Percentiles rank a stretch among this genome's conserved stretches.
phyloP scores from a whole-genome alignment of 2,329 filamentous ascomycete species.

The Fragosphaeria purpurea region DNA sequence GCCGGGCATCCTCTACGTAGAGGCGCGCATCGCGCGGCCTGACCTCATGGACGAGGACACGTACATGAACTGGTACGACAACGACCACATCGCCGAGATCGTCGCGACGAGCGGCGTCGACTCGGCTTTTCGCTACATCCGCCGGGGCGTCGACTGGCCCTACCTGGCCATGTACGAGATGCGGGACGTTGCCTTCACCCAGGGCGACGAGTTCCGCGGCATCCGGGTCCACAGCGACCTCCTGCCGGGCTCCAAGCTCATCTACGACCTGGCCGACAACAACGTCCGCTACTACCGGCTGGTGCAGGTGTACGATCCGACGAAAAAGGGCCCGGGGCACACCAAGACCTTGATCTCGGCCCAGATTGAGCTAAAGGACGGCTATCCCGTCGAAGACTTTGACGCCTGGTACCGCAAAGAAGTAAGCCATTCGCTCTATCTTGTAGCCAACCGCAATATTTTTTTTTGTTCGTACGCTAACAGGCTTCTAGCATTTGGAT shows the following conservation, averaged over 20 bases:
- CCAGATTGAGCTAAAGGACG: conserved; percentile 9
- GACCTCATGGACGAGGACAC: conserved; percentile 21
- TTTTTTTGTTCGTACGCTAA: no score
- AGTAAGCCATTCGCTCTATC: conserved; percentile 3
- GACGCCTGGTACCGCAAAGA: conserved; percentile 17
- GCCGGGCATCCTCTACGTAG: conserved; percentile 22
- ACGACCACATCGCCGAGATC: conserved; percentile 28
- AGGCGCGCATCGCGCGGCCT: conserved; percentile 16
- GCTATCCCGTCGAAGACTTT: conserved; percentile 12
- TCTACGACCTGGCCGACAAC: conserved; percentile 15
- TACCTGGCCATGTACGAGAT: conserved; percentile 27
- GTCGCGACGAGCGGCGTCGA: conserved; percentile 22
- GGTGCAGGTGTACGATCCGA: conserved; percentile 15
- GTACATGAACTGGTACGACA: conserved; percentile 28
- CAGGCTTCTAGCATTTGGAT: conserved; percentile 8
- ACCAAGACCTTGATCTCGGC: conserved; percentile 13
- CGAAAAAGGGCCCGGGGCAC: conserved; percentile 14
- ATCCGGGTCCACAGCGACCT: conserved; percentile 23
- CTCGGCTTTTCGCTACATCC: conserved; percentile 22
- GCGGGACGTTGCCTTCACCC: conserved; percentile 24
- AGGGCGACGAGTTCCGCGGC: conserved; percentile 22
- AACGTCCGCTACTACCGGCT: conserved; percentile 15
- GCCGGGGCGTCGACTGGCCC: conserved; percentile 19
- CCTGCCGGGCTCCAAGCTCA: conserved; percentile 13
- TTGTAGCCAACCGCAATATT: no score